Percentiles rank a stretch among this genome's conserved stretches.
Conservation (phyloP, 192 early-diverging fungal species). For the Podila epicladia region DNA sequence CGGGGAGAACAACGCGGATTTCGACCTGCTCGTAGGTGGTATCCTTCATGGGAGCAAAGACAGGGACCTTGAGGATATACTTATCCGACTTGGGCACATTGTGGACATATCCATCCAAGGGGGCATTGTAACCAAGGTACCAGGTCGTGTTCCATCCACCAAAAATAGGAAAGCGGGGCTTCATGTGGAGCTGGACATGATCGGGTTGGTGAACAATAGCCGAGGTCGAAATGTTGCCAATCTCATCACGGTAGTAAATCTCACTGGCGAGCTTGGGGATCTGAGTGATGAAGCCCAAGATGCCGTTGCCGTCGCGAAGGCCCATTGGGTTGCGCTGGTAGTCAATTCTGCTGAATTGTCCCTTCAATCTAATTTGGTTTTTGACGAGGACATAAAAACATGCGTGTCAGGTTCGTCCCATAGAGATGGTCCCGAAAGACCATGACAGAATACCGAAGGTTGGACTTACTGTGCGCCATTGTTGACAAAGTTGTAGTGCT, state of each 20-base stretch:
- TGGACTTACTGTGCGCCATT: conserved; percentile 78
- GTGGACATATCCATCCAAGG: conserved; percentile 72
- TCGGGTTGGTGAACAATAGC: conserved; percentile 57
- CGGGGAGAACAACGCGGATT: conserved; percentile 87
- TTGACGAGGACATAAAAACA: neutral
- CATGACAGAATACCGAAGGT: neutral
- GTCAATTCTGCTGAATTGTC: conserved; percentile 80
- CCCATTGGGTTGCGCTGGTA: conserved; percentile 64
- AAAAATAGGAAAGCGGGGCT: conserved; percentile 92
- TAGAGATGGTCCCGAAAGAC: no score
- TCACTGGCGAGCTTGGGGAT: conserved; percentile 78
- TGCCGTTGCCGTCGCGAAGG: conserved; percentile 55
- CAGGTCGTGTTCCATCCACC: conserved; percentile 99
- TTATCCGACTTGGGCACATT: conserved; percentile 49
- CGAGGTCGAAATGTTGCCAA: conserved; percentile 98
- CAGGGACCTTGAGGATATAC: conserved; percentile 75
- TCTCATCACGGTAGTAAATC: conserved; percentile 88
- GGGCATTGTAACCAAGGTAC: conserved; percentile 91
- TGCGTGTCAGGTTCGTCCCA: neutral
- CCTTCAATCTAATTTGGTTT: conserved; percentile 53
- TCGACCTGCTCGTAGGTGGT: conserved; percentile 71
- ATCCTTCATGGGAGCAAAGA: conserved; percentile 71
- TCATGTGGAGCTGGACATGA: conserved; percentile 74
- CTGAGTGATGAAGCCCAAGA: conserved; percentile 17
- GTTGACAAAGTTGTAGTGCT: conserved; percentile 81